Conservation (phyloP, 1,139 yeast genomes). For the Kodamaea arcana region DNA sequence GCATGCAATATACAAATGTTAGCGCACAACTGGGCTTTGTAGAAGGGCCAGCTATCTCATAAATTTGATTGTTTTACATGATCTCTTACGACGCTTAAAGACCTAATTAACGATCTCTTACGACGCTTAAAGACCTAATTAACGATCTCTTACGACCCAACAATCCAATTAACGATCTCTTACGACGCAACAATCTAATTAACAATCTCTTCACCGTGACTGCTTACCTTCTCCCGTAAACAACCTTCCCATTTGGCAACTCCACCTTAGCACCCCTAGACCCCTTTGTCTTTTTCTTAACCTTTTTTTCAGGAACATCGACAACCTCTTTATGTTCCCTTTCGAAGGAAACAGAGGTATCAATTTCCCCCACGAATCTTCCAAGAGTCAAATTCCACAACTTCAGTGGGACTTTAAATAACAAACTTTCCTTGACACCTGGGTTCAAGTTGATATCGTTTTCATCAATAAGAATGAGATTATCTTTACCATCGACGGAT, state of each 20-base stretch:
- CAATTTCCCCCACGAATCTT: constrained; percentile 21
- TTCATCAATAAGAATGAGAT: constrained; percentile 32
- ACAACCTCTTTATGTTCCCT: constrained; percentile 9
- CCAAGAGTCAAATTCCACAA: constrained; percentile 49
- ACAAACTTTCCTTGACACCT: constrained; percentile 52
- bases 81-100: too few species aligned
- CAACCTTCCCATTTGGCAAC: constrained; percentile 59
- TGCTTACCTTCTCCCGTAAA: constrained; percentile 50
- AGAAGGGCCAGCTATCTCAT: too few species aligned
- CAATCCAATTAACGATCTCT: too few species aligned
- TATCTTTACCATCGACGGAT: constrained; percentile 33
- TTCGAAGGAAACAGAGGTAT: constrained; percentile 16
- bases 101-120: too few species aligned
- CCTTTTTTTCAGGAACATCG: constrained; percentile 2
- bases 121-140: too few species aligned
- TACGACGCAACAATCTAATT: too few species aligned
- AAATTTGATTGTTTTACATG: too few species aligned
- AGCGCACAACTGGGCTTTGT: too few species aligned
- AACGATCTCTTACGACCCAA: too few species aligned
- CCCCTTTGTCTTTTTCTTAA: constrained; percentile 28
- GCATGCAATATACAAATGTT: too few species aligned
- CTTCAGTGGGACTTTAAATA: constrained; percentile 43
- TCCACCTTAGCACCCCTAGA: constrained; percentile 45
- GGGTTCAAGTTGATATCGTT: constrained; percentile 35
- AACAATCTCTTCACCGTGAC: too few species aligned